A percentile compares a stretch with the other conserved stretches of the same genome.
These are phyloP conservation scores for Tolypocladium ophioglossoides DNA, from an alignment of 2,329 filamentous ascomycete genomes.

Conservation along the genomic window DNA sequence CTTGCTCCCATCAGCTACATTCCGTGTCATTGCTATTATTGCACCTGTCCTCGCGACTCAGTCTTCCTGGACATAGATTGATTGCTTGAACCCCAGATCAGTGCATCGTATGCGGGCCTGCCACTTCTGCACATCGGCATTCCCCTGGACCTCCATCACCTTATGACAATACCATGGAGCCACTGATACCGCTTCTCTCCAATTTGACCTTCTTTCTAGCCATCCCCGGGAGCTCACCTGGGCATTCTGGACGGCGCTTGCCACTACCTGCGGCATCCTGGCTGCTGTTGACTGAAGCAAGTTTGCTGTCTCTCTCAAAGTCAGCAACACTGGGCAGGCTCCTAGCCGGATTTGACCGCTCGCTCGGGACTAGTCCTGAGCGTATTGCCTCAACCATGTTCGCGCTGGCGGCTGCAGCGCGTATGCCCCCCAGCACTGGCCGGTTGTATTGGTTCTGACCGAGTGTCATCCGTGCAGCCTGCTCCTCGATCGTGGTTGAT, in stretches of 20 bases:
- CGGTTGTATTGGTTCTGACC: constrained; percentile 14
- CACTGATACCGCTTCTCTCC: background rate
- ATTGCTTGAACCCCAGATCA: background rate
- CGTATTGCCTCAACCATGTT: constrained; percentile 18
- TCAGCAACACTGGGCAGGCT: constrained; percentile 14
- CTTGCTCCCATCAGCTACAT: background rate
- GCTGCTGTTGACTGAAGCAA: background rate
- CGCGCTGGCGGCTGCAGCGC: background rate
- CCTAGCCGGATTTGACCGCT: constrained; percentile 4
- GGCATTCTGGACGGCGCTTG: background rate
- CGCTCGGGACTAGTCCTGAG: constrained; percentile 9
- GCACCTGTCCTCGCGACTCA: background rate
- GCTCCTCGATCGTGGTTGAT: background rate
- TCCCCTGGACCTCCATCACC: background rate
- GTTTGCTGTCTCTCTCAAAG: constrained; percentile 11
- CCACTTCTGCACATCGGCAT: background rate
- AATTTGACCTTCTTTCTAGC: constrained; percentile 3
- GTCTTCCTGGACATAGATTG: background rate
- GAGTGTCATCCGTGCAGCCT: constrained; percentile 1
- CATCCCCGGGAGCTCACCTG: background rate
- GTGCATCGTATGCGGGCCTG: background rate
- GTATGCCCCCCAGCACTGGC: constrained; percentile 7
- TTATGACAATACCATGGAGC: too few species aligned
- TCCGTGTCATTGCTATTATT: too few species aligned
- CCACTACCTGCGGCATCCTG: background rate